A percentile compares a stretch with the other conserved stretches of the same genome.
Conservation (phyloP, 495 filamentous ascomycete species). For the Lasiosphaeriaceae sp. region DNA sequence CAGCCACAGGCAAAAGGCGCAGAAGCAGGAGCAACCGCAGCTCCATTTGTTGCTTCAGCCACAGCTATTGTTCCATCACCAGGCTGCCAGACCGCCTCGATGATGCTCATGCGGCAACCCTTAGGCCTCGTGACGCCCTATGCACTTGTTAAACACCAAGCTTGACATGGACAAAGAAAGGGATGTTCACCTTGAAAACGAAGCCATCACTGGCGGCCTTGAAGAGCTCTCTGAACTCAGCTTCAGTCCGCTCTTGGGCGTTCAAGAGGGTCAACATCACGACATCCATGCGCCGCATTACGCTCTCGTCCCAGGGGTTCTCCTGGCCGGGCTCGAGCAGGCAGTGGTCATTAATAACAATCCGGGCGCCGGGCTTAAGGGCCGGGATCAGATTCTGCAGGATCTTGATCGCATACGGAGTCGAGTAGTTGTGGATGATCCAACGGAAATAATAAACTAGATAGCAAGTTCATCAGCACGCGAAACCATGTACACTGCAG, state of each 20-base stretch:
- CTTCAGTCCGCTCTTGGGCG: conserved; percentile 49
- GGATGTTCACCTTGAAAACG: conserved; percentile 35
- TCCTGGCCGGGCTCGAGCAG: conserved; percentile 40
- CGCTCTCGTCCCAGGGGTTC: conserved; percentile 46
- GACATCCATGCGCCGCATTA: conserved; percentile 53
- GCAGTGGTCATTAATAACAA: conserved; percentile 53
- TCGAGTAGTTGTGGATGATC: conserved; percentile 58
- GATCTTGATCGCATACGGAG: conserved; percentile 53
- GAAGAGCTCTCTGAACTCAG: conserved; percentile 48
- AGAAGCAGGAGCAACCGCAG: too few species aligned
- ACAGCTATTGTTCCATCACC: not conserved
- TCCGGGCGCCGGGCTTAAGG: conserved; percentile 49
- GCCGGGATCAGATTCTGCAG: conserved; percentile 51
- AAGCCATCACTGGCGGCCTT: conserved; percentile 38
- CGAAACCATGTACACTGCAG: too few species aligned
- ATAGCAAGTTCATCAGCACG: too few species aligned
- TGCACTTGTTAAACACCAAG: not conserved
- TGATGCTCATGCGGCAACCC: conserved; percentile 46
- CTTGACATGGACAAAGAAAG: not conserved
- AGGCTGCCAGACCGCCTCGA: conserved; percentile 50
- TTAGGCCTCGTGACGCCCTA: conserved; percentile 36
- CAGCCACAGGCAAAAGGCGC: too few species aligned
- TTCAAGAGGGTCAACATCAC: conserved; percentile 54
- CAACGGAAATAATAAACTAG: conserved; percentile 54
- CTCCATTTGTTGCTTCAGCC: too few species aligned